Conservation (phyloP, 805 yeast genomes). For the Metschnikowia orientalis region DNA sequence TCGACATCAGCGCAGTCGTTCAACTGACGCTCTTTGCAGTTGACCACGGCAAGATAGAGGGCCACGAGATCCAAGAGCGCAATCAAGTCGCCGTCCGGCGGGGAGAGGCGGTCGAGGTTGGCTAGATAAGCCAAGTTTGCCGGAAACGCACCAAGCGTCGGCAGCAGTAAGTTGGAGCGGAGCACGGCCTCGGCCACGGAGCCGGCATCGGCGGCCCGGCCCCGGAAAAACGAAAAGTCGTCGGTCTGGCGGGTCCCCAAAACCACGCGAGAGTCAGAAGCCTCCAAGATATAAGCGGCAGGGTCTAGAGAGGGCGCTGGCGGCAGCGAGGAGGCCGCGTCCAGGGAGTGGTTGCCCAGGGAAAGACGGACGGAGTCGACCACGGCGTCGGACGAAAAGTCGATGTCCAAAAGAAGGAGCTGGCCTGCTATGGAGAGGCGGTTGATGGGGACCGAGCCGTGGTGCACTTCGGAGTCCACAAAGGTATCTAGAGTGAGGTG, state of each 20-base stretch:
- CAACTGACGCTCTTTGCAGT: slow-evolving; percentile 21
- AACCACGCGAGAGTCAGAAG: too few species aligned
- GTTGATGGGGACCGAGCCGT: slow-evolving; percentile 2
- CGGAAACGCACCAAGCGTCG: slow-evolving; percentile 29
- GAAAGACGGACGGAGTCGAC: slow-evolving; percentile 33
- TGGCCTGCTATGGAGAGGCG: slow-evolving; percentile 42
- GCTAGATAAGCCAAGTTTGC: slow-evolving; percentile 34
- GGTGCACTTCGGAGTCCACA: slow-evolving; percentile 34
- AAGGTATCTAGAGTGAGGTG: slow-evolving; percentile 40
- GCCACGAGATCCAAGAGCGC: slow-evolving; percentile 29
- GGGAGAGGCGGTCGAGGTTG: slow-evolving; percentile 31
- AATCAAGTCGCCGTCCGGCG: slow-evolving; percentile 29
- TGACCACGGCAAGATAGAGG: slow-evolving; percentile 24
- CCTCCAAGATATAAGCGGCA: too few species aligned
- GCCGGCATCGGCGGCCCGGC: neutral
- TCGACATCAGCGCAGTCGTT: slow-evolving; percentile 12
- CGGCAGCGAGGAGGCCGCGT: neutral
- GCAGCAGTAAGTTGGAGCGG: slow-evolving; percentile 22
- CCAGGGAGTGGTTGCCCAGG: slow-evolving; percentile 27
- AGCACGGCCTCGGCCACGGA: slow-evolving; percentile 28
- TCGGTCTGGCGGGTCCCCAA: neutral
- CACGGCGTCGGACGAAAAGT: slow-evolving; percentile 24
- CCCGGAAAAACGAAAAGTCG: slow-evolving; percentile 18
- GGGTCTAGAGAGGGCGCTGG: neutral
- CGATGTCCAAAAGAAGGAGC: slow-evolving; percentile 37